phyloP scores from a whole-genome alignment of 2,329 filamentous ascomycete genomes.

The Arachnomyces sp. region DNA sequence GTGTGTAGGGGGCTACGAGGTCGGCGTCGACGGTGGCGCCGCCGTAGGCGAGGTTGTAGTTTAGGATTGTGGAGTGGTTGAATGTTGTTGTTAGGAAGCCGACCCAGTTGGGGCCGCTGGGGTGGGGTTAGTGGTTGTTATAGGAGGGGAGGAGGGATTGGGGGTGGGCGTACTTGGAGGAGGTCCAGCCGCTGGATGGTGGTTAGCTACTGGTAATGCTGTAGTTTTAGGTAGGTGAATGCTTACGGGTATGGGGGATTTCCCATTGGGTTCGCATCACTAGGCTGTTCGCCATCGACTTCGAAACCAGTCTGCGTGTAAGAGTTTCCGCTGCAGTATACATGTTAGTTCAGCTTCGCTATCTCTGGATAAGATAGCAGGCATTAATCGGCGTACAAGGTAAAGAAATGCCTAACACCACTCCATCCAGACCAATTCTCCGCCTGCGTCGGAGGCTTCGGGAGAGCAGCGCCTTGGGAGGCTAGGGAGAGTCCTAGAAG shows the following conservation, averaged over 20 bases:
- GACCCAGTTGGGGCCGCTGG: constrained; percentile 42
- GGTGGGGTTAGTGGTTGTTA: constrained; percentile 38
- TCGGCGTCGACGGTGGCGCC: constrained; percentile 27
- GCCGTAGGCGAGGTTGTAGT: constrained; percentile 43
- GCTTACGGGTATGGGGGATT: constrained; percentile 47
- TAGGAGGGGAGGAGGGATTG: too few species aligned
- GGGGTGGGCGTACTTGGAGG: constrained; percentile 3
- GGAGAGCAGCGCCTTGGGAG: too few species aligned
- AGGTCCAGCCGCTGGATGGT: background rate
- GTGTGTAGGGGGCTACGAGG: constrained; percentile 40
- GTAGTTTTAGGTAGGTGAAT: background rate
- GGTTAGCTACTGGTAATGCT: background rate
- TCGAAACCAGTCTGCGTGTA: constrained; percentile 52
- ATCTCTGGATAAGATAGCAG: background rate
- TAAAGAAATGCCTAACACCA: constrained; percentile 1
- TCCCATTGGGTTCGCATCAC: constrained; percentile 44
- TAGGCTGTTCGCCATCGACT: constrained; percentile 40
- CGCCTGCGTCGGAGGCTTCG: too few species aligned
- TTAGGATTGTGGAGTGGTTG: constrained; percentile 34
- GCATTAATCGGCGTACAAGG: background rate
- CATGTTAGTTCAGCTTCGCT: background rate
- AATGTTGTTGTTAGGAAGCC: constrained; percentile 37
- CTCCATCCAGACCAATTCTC: background rate
- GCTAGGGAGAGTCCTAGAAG: too few species aligned
- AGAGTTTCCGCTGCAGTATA: constrained; percentile 40